Evolutionary conservation across 805 yeast species (phyloP), one percentile per base, ranked within the genome.

Genomic region (Peterozyma toletana): DNA sequence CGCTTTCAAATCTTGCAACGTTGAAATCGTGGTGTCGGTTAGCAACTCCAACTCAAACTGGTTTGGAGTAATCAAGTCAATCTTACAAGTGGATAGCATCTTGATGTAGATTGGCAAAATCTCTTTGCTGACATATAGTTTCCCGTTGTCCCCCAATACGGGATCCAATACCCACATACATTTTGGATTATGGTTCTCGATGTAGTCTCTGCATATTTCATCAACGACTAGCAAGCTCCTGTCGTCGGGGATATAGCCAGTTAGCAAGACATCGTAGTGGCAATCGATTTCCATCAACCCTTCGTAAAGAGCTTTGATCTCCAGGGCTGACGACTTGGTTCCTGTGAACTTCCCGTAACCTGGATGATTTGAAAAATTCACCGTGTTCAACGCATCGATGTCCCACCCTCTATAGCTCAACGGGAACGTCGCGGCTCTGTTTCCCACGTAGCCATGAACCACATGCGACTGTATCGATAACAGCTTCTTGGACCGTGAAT

Each of bases 51-150:
- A 71, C 58, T 90, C 98, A 60, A 84, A 91, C 58, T 86, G 95
- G 59, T 90, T 90, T 2, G 98, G 98, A 0, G 97, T 90, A 13
- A 86, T 77, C 9, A 87, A 65, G 51, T 85, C 87, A 9, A 89
- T 84, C 1, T 49, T 54, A 6, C 71, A 77, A 35, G 53, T 51
- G 15, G 58, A 50, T 29, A 82, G 55, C 11, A 80, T 64, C 3
- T 62, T 50, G 52, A 69, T 66, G 52, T 83, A 81, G 4, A 73
- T 73, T 0, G 95, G 83, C 5, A 85, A 72, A 30, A 77, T 72
- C 42, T 75, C 63, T 48, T 66, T 58, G 42, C 76, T 74, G 3
- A 84, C 93, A 51, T 84, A 84, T 17, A 84, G 50, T 46, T 72
- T 71, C 18, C 86, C 86, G 53, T 83, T 85, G 56, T 84, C 93